Conservation (phyloP, 2,329 filamentous ascomycete genomes). For the Mollisia scopiformis region DNA sequence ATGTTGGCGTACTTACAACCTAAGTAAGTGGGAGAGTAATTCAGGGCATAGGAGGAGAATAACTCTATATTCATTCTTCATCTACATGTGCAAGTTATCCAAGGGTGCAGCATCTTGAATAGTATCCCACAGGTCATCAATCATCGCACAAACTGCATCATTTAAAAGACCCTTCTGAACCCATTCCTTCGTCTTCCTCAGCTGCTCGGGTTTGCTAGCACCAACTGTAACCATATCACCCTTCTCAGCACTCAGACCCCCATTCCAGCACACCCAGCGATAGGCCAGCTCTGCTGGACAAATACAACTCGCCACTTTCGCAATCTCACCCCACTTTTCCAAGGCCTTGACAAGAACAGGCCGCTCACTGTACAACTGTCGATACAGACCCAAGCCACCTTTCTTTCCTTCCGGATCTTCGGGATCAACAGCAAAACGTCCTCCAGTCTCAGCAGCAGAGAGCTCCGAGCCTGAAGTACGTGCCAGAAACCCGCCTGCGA, state of each 20-base stretch:
- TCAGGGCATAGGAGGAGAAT: too few relatives aligned
- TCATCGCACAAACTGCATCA: not conserved
- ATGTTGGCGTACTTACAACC: too few relatives aligned
- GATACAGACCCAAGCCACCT: too few relatives aligned
- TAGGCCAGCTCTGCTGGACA: not conserved
- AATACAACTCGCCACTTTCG: not conserved
- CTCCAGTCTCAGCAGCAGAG: too few relatives aligned
- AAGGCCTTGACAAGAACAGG: not conserved
- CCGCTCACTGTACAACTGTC: too few relatives aligned
- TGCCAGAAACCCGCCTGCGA: too few relatives aligned
- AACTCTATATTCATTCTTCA: too few relatives aligned
- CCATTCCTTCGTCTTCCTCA: not conserved
- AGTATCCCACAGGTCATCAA: not conserved
- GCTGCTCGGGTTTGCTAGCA: not conserved
- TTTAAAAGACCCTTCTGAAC: not conserved
- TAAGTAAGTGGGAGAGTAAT: too few relatives aligned
- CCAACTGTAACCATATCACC: not conserved
- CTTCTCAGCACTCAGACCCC: not conserved
- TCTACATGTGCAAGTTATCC: not conserved
- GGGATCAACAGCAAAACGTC: too few relatives aligned
- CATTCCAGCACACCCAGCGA: not conserved
- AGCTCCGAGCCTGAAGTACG: too few relatives aligned
- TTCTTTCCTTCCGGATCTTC: too few relatives aligned
- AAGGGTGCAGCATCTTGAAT: not conserved
- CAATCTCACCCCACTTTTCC: not conserved